Base-by-base conservation (phyloP, 768 basidiomycete genomes). In the Mycena albidolilacea region DNA sequence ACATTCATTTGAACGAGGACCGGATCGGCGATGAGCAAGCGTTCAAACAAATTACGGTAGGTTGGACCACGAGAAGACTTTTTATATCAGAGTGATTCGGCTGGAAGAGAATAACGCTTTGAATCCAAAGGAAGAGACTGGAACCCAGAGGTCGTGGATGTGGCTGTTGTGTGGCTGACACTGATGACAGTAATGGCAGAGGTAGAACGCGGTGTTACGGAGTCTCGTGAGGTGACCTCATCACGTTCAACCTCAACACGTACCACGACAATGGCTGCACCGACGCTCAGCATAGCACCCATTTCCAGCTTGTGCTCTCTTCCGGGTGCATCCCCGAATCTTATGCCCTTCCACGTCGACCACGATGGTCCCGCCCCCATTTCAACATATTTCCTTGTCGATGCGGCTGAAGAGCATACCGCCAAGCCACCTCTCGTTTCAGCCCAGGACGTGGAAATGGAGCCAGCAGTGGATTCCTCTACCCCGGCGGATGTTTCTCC, bases 271-370 rank as follows among this genome's bases (percentile, higher is more conserved):
- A 72, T 73, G 72, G 62, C 67, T 30, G 64, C 72, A 44, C 66
- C 67, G 63, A 48, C 52, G 58, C 64, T 71, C 30, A 65, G 58
- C 23, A 69, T 75, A 39, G 62, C 70, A 14, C 70, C 66, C 15
- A 55, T 73, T 43, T 39, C 65, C 30, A 43, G 19, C 21, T 10
- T 59, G 30, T 38, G 19, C 23, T 48, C 77, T 17, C 75, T 88
- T 11, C 79, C 83, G n/a, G 69, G 74, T 79, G 90, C 88, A 59
- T 84, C 82, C 3, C 94, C 93, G 0, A 87, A 91, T 78, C 86
- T 97, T 39, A 95, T 97, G 93, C 95, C 95, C 6, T 96, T 97
- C 74, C 90, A 92, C 76, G 90, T 96, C 59, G 81, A 86, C 14
- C 90, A 95, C 80, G 84, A 87, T 11, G 95, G 95, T 0, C 86